Evolutionary conservation across 371 early-diverging fungal genomes (phyloP), one percentile per base, ranked within the genome.

Genomic region (Mucor mucedo): DNA sequence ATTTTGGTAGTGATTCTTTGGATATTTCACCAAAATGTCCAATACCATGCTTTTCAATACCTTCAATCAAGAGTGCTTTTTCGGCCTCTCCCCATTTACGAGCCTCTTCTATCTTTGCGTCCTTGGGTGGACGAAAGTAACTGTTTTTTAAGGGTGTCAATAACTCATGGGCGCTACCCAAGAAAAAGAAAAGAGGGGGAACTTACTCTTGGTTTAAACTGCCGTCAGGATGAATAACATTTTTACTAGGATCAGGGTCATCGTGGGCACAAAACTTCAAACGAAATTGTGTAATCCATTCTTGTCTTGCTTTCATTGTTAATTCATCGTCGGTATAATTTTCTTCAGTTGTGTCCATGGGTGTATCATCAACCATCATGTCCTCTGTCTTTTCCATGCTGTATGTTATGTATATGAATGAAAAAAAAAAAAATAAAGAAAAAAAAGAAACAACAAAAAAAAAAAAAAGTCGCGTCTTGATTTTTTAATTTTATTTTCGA

Each of bases 71-170:
- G 52, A 91, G 72, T 13, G 62, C 66, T 48, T 87, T 87, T 70
- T 96, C 94, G 38, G 84, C 84, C 2, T 92, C 92, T 32, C 91
- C 92, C 96, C 96, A 96, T 79, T 90, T 91, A 48, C 91, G 84
- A 14, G 82, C 79, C 35, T 79, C 78, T 55, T 85, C 84, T 41
- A 50, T 52, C 58, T 70, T 64, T 27, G 66, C 63, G 21, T 82
- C 87, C 66, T 87, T 88, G 7, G 91, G 91, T 29, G 92, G 93
- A 38, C 91, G 84, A 71, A 94, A 94, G 72, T 94, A 94, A 55
- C 91, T 91, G 63, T 29, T 3, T 50, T 27, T 47, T 4, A 52
- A 2, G 30, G 52, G 28, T 13, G 5, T 53, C 9, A 21, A 21
- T 21, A 21, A 21, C 21, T 21, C 21, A 21, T 21, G 21, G 21